Conservation (phyloP, 2,329 filamentous ascomycete genomes). For the Phymatotrichopsis omnivora region DNA sequence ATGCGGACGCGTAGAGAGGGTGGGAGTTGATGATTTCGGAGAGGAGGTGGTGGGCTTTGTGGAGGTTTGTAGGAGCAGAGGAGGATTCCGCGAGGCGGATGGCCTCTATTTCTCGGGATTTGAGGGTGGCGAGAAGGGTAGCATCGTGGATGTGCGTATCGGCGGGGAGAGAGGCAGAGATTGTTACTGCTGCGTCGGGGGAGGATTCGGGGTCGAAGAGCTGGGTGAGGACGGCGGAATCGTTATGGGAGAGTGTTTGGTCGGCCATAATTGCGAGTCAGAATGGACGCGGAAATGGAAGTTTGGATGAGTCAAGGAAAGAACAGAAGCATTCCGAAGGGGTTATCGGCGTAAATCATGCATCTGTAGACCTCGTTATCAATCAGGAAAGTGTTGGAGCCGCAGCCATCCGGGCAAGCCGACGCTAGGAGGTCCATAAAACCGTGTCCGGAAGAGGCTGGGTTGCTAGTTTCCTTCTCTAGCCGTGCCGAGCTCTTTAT, state of each 20-base stretch:
- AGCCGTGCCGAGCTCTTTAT: too few relatives aligned
- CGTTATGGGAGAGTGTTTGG: slow-evolving; percentile 49
- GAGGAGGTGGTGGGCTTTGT: slow-evolving; percentile 40
- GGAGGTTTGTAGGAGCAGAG: slow-evolving; percentile 19
- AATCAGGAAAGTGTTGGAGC: too few relatives aligned
- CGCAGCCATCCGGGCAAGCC: too few relatives aligned
- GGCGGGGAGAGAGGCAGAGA: slow-evolving; percentile 41
- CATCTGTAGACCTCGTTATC: too few relatives aligned
- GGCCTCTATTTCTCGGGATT: slow-evolving; percentile 38
- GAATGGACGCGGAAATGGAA: too few relatives aligned
- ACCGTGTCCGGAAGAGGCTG: too few relatives aligned
- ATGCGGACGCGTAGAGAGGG: slow-evolving; percentile 60
- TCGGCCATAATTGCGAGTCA: too few relatives aligned
- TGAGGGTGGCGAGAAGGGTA: slow-evolving; percentile 32
- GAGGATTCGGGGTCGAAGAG: slow-evolving; percentile 55
- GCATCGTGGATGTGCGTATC: slow-evolving; percentile 33
- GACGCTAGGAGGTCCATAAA: too few relatives aligned
- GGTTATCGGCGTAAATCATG: too few relatives aligned
- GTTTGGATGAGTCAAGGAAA: too few relatives aligned
- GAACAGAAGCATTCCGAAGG: too few relatives aligned
- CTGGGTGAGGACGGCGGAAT: slow-evolving; percentile 54
- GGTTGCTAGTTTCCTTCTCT: too few relatives aligned
- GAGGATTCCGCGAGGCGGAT: slow-evolving; percentile 40
- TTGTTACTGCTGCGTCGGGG: slow-evolving; percentile 45
- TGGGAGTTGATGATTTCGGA: slow-evolving; percentile 47